phyloP scores from a whole-genome alignment of 306 rosid species.

The Ormosia semicastrata region DNA sequence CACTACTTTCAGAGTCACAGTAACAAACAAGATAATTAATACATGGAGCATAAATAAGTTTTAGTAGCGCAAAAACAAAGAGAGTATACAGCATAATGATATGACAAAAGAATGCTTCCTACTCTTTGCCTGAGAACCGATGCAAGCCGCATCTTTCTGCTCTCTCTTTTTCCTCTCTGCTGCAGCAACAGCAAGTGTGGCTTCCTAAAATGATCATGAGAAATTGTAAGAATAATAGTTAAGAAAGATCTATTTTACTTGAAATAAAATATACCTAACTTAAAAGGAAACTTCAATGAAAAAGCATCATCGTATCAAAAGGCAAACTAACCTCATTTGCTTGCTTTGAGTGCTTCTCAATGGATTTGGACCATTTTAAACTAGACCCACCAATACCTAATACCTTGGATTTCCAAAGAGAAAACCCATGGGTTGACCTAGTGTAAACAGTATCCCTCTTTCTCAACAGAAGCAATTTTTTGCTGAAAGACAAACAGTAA shows the following conservation, averaged over 20 bases:
- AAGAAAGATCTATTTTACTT: slow-evolving; percentile 9
- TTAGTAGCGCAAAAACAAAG: not conserved
- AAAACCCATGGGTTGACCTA: slow-evolving; percentile 83
- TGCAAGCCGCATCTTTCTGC: slow-evolving; percentile 48
- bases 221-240: slow-evolving; percentile 8
- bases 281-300: not conserved
- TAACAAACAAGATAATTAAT: slow-evolving; percentile 15
- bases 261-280: slow-evolving; percentile 17
- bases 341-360: slow-evolving; percentile 83
- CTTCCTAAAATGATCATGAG: slow-evolving; percentile 62
- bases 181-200: slow-evolving; percentile 95
- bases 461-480: slow-evolving; percentile 76
- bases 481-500: slow-evolving; percentile 52
- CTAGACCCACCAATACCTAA: slow-evolving; percentile 94
- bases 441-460: slow-evolving; percentile 87
- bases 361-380: slow-evolving; percentile 98
- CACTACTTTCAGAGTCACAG: slow-evolving; percentile 37
- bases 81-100: slow-evolving; percentile 13
- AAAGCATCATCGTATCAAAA: slow-evolving; percentile 9
- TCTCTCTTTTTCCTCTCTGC: slow-evolving; percentile 89
- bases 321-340: slow-evolving; percentile 83
- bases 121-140: slow-evolving; percentile 52
- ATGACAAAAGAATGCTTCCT: slow-evolving; percentile 49
- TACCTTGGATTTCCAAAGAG: slow-evolving; percentile 89
- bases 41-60: not conserved